Conservation (phyloP, 768 basidiomycete genomes). For the Suillus hirtellus region DNA sequence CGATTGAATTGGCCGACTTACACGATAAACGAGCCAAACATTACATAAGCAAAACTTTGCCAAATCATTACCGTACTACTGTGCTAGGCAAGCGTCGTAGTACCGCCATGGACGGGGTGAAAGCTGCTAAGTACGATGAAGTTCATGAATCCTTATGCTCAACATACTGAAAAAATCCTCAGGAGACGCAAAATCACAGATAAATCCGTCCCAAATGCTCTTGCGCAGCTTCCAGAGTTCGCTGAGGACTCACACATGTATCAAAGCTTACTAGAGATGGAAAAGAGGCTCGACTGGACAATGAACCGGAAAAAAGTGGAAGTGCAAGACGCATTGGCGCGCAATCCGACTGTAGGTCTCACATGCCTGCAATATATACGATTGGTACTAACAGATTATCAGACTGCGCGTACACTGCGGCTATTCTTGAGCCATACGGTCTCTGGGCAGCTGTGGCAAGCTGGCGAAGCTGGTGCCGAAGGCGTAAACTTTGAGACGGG, state of each 20-base stretch:
- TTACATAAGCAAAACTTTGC: too few relatives aligned
- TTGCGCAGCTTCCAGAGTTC: constrained; percentile 74
- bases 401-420: constrained; percentile 83
- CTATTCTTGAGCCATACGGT: constrained; percentile 88
- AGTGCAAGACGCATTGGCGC: constrained; percentile 83
- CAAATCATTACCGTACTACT: too few relatives aligned
- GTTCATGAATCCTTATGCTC: neutral
- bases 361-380: neutral
- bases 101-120: constrained; percentile 31
- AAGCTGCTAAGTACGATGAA: constrained; percentile 35
- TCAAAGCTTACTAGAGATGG: constrained; percentile 82
- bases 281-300: constrained; percentile 93
- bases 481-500: constrained; percentile 72
- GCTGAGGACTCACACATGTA: constrained; percentile 86
- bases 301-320: constrained; percentile 88
- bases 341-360: constrained; percentile 56
- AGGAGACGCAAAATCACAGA: constrained; percentile 82
- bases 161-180: neutral
- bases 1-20: too few relatives aligned
- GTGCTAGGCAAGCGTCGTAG: too few relatives aligned
- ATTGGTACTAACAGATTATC: constrained; percentile 14
- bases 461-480: constrained; percentile 37
- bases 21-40: too few relatives aligned
- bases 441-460: constrained; percentile 86
- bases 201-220: constrained; percentile 74